Evolutionary conservation across 345 rosid genomes (phyloP).

Genomic region (Sisymbrium irio): DNA sequence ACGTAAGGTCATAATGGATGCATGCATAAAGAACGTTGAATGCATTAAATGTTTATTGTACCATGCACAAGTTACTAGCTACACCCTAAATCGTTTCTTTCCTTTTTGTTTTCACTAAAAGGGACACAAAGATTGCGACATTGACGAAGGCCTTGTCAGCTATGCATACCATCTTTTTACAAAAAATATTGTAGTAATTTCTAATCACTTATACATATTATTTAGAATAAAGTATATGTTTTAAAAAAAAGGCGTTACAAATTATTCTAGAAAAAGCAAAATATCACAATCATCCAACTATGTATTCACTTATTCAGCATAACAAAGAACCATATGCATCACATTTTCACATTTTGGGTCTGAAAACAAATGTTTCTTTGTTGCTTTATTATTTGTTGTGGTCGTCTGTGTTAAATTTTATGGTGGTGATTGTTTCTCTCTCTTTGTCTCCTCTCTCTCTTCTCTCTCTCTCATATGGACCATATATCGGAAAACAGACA

Average conservation of each 20-base stretch:
- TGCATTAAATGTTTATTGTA: conserved; percentile 29
- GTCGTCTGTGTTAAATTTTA: background rate
- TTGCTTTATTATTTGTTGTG: background rate
- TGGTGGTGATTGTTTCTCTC: background rate
- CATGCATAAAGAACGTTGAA: conserved; percentile 27
- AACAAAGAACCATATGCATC: background rate
- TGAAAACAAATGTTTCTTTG: background rate
- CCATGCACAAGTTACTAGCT: conserved; percentile 34
- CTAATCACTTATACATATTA: background rate
- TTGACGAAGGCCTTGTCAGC: conserved; percentile 24
- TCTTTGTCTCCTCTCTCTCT: background rate
- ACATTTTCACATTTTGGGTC: background rate
- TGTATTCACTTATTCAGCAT: background rate
- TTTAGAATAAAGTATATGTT: background rate
- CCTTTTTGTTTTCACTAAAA: conserved; percentile 34
- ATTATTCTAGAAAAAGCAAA: background rate
- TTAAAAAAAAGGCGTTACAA: background rate
- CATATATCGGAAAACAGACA: conserved; percentile 48
- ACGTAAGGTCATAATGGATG: background rate
- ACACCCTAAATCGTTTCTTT: conserved; percentile 22
- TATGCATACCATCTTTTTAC: conserved; percentile 7
- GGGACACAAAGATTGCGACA: conserved; percentile 33
- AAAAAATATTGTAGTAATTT: background rate
- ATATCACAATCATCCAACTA: background rate
- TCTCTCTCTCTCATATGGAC: background rate